phyloP scores from a whole-genome alignment of 768 basidiomycete genomes.

The Suillus clintonianus region DNA sequence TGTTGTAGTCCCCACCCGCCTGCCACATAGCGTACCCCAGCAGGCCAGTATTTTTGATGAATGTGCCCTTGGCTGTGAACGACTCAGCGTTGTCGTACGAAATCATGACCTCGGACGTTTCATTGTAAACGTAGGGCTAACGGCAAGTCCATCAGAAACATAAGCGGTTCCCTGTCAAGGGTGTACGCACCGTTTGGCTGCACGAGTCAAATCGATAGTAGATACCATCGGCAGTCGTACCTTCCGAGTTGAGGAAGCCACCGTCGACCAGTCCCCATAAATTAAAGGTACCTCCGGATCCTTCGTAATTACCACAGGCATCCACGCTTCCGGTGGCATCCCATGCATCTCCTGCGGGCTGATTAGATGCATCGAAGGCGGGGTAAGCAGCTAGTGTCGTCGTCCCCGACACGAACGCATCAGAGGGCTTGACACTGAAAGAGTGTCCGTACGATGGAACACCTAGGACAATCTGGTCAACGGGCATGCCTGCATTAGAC shows the following conservation, averaged over 20 bases:
- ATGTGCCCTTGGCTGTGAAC: slow-evolving; percentile 58
- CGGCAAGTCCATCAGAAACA: slow-evolving; percentile 2
- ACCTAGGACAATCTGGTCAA: slow-evolving; percentile 73
- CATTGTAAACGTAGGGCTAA: slow-evolving; percentile 74
- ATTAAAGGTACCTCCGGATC: slow-evolving; percentile 51
- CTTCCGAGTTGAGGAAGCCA: slow-evolving; percentile 52
- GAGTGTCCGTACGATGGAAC: slow-evolving; percentile 85
- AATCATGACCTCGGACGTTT: slow-evolving; percentile 53
- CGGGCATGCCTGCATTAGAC: slow-evolving; percentile 77
- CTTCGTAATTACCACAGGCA: slow-evolving; percentile 55
- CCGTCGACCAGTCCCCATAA: slow-evolving; percentile 63
- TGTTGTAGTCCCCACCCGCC: slow-evolving; percentile 58
- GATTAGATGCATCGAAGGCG: slow-evolving; percentile 44
- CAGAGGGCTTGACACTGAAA: slow-evolving; percentile 39
- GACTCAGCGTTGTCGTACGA: slow-evolving; percentile 67
- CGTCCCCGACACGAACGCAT: slow-evolving; percentile 22
- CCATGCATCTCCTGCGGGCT: slow-evolving; percentile 59
- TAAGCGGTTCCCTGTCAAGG: neutral
- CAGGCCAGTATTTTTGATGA: slow-evolving; percentile 50
- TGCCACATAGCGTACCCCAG: slow-evolving; percentile 71
- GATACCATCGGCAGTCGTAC: slow-evolving; percentile 54
- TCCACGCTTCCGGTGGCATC: slow-evolving; percentile 48
- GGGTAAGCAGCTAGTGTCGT: slow-evolving; percentile 48
- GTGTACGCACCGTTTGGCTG: slow-evolving; percentile 65
- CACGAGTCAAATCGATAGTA: slow-evolving; percentile 61